Evolutionary conservation across 768 basidiomycete genomes (phyloP).

Genomic region (Lentinula guzmanii): DNA sequence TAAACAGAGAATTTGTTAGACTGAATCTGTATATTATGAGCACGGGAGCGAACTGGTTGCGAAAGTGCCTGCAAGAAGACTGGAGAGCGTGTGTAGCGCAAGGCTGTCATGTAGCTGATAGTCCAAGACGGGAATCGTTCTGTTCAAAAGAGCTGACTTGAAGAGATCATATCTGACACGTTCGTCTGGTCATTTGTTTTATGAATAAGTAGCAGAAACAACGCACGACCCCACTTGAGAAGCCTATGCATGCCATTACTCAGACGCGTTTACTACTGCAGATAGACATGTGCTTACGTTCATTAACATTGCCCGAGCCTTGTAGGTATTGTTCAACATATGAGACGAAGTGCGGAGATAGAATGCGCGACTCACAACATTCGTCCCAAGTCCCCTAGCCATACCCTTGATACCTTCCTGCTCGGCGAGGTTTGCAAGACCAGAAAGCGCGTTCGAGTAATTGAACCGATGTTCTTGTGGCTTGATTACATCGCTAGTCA

Average conservation of each 20-base stretch:
- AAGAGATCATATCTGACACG: conserved; percentile 66
- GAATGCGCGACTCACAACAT: conserved; percentile 44
- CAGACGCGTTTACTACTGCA: not conserved
- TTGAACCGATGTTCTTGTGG: conserved; percentile 69
- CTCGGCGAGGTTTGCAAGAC: conserved; percentile 57
- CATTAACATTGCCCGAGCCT: conserved; percentile 64
- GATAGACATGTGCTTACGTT: conserved; percentile 44
- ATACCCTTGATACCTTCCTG: conserved; percentile 70
- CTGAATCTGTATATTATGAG: not conserved
- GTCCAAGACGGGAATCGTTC: conserved; percentile 47
- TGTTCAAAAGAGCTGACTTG: conserved; percentile 51
- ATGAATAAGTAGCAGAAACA: not conserved
- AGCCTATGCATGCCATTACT: conserved; percentile 30
- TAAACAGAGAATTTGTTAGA: conserved; percentile 19
- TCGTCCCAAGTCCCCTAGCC: conserved; percentile 70
- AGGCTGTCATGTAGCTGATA: conserved; percentile 63
- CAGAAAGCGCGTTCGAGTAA: conserved; percentile 75
- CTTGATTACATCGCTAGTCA: conserved; percentile 82
- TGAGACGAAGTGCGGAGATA: not conserved
- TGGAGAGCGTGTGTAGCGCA: conserved; percentile 60
- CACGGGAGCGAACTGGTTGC: conserved; percentile 57
- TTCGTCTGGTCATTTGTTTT: conserved; percentile 1
- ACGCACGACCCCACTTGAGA: conserved; percentile 84
- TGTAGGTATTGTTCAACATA: conserved; percentile 19
- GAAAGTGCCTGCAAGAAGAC: conserved; percentile 65